Evolutionary conservation across 225 moss, liverwort and hornwort genomes (phyloP), one percentile per base, ranked within the genome.

Genomic region (Lunularia cruciata): DNA sequence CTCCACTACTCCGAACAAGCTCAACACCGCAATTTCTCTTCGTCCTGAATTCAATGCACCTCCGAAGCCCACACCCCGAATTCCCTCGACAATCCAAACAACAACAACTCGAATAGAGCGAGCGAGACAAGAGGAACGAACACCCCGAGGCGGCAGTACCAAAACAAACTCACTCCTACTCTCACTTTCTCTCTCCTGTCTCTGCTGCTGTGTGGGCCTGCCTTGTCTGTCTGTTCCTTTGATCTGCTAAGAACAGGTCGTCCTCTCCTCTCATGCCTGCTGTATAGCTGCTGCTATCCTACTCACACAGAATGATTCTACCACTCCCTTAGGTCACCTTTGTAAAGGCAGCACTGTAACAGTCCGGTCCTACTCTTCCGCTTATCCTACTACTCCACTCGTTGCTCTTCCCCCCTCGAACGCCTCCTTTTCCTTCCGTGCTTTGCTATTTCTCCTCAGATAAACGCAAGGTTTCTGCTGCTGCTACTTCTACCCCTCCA

Each of bases 291-390:
- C 19, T 19, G 37, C 38, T 60, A 23, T 60, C 12, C 23, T 22
- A 38, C 20, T n/a, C 61, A 61, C 22, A 9, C 40, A 39, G 39
- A 8, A 12, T 14, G 26, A 40, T 40, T 4, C 39, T 61, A 53
- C 11, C n/a, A n/a, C n/a, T n/a, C n/a, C n/a, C n/a, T n/a, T 23
- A 61, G 39, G 61, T 61, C 39, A 61, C 37, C 60, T 23, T 60
- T 6, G 20, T 60, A 23, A 3, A 60, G 60, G 0, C 61, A 43
- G 25, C 23, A 60, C 36, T 60, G 60, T 51, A 51, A 51, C n/a
- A 51, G 51, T 23, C 51, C 5, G n/a, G 11, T 43, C 12, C 43
- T 3, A 43, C 43, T 51, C 51, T 51, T 5, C 48, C 16, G 6
- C 48, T 48, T 20, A 18, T 48, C 19, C 48, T 48, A 3, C 8